These are phyloP conservation scores for Teratosphaeria zuluensis DNA, from an alignment of 2,329 filamentous ascomycete genomes.

Conservation along the genomic window DNA sequence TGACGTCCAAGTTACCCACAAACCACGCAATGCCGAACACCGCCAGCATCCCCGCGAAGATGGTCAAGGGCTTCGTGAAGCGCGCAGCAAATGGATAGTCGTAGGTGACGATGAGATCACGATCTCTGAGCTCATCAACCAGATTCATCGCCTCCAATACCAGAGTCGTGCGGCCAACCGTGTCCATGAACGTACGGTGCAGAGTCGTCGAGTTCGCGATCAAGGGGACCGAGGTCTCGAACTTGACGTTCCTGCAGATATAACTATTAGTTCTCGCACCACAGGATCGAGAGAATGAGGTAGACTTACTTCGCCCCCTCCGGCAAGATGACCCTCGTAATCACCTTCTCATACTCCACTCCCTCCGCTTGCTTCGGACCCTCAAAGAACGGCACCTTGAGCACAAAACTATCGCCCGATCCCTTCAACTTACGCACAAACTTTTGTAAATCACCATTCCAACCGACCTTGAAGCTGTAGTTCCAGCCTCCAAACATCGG, in stretches of 20 bases:
- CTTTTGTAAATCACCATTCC: conserved; percentile 75
- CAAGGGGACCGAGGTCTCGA: conserved; percentile 64
- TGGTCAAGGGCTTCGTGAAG: conserved; percentile 76
- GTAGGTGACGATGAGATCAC: conserved; percentile 77
- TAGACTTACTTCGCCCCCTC: conserved; percentile 72
- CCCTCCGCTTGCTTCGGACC: conserved; percentile 81
- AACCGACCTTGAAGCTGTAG: conserved; percentile 92
- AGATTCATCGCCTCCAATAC: conserved; percentile 74
- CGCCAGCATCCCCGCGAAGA: conserved; percentile 63
- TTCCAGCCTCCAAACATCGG: conserved; percentile 98
- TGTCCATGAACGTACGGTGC: conserved; percentile 92
- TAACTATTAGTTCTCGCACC: background rate
- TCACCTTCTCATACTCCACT: conserved; percentile 71
- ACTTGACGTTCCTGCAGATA: conserved; percentile 62
- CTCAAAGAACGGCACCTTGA: conserved; percentile 88
- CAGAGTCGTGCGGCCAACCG: conserved; percentile 73
- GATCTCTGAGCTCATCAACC: conserved; percentile 80
- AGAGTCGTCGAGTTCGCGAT: conserved; percentile 50
- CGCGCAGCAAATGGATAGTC: conserved; percentile 66
- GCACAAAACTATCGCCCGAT: conserved; percentile 60
- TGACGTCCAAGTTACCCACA: conserved; percentile 69
- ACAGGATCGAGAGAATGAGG: background rate
- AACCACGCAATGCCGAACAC: conserved; percentile 67
- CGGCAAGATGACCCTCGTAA: conserved; percentile 74
- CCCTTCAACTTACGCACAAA: conserved; percentile 59